Base-by-base conservation (phyloP, 768 basidiomycete genomes). In the Lactarius psammicola region DNA sequence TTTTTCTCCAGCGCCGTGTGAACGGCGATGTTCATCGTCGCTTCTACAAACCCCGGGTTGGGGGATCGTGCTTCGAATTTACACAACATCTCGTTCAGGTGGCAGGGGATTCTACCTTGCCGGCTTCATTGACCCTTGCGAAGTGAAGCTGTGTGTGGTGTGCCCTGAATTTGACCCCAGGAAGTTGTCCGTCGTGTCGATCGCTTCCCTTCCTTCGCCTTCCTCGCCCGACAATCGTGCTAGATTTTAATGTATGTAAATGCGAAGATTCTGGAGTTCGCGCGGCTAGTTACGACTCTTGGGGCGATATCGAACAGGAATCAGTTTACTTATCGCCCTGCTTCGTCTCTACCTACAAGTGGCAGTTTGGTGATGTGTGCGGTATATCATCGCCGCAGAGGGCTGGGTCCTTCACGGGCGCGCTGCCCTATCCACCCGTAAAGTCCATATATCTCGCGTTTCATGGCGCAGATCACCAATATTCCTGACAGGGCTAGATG, bases 111-210 rank as follows among this genome's bases (percentile, higher is more conserved):
- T n/a, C 36, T 33, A 23, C 34, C 33, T 3, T 38, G 56, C 56
- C 9, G 15, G 10, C 0, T 5, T 11, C 56, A 38, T 55, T 30
- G 18, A 40, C 18, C 31, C 51, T 20, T 33, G 36, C 59, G 56
- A 44, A 36, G 56, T 57, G 18, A 33, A 15, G 13, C 7, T 42
- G 17, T 42, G 60, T 38, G n/a, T 3, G 57, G 40, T 31, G 31
- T 26, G 64, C 61, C 62, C 57, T 63, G 58, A 67, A 67, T 67
- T 67, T 44, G 2, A 44, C 66, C n/a, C 40, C 18, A 10, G 38
- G 49, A 63, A 28, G 57, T 61, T 46, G 56, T 5, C 11, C 17
- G 31, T 23, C 38, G 20, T 46, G 55, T 26, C 40, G 56, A 57
- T 68, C 67, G 17, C 30, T 20, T 61, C n/a, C 56, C 38, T 59